Percentiles rank a stretch among this genome's conserved stretches.
Conservation (phyloP, 352 stramenopile genomes). For the Phytophthora fragariaefolia region DNA sequence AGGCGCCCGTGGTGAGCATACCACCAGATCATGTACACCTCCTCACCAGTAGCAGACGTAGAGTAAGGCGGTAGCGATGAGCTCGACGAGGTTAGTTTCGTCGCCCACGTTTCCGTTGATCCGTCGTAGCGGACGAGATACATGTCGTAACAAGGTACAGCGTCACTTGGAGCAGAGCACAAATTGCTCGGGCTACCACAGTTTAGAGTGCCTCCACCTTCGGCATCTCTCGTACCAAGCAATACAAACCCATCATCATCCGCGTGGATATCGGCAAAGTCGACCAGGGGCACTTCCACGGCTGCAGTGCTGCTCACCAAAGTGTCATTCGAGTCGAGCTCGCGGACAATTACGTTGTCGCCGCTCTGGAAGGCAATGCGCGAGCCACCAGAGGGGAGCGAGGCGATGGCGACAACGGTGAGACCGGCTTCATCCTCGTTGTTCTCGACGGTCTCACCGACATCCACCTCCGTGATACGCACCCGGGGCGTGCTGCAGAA, state of each 20-base stretch:
- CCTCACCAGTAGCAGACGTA: slow-evolving; percentile 33
- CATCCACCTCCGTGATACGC: slow-evolving; percentile 45
- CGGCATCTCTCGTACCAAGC: slow-evolving; percentile 48
- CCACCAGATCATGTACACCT: slow-evolving; percentile 68
- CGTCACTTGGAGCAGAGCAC: slow-evolving; percentile 39
- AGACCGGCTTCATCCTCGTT: slow-evolving; percentile 58
- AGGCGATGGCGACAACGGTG: slow-evolving; percentile 52
- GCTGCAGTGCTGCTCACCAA: slow-evolving; percentile 37
- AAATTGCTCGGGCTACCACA: slow-evolving; percentile 59
- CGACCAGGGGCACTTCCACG: slow-evolving; percentile 39
- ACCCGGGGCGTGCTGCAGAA: slow-evolving; percentile 50
- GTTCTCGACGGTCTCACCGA: slow-evolving; percentile 35
- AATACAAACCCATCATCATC: slow-evolving; percentile 58
- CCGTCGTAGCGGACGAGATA: slow-evolving; percentile 60
- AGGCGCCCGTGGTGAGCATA: slow-evolving; percentile 64
- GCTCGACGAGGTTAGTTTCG: slow-evolving; percentile 61
- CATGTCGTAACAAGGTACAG: slow-evolving; percentile 59
- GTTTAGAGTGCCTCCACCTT: slow-evolving; percentile 59
- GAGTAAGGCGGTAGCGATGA: slow-evolving; percentile 55
- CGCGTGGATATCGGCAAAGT: slow-evolving; percentile 60
- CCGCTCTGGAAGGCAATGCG: slow-evolving; percentile 59
- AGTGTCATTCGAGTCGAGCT: slow-evolving; percentile 52
- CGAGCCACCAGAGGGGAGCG: slow-evolving; percentile 48
- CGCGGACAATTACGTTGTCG: slow-evolving; percentile 44
- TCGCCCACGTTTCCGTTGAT: slow-evolving; percentile 51